Conservation (phyloP, 768 basidiomycete species). For the Naganishia vaughanmartiniae region DNA sequence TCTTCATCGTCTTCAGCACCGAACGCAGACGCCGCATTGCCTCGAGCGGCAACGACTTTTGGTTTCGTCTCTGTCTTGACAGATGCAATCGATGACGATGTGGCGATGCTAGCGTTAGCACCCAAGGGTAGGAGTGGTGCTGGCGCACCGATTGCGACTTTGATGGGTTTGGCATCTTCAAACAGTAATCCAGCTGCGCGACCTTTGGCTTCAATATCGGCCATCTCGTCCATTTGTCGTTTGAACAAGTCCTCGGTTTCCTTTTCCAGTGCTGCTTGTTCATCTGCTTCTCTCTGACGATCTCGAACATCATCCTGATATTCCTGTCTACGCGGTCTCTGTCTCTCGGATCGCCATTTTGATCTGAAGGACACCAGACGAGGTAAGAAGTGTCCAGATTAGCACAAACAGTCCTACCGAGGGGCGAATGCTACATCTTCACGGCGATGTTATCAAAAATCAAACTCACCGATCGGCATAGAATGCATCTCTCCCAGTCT, state of each 20-base stretch:
- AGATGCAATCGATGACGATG: neutral
- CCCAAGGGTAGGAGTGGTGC: constrained; percentile 56
- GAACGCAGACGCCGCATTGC: constrained; percentile 61
- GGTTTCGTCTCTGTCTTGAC: constrained; percentile 53
- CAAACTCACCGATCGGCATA: constrained; percentile 77
- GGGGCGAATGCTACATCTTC: neutral
- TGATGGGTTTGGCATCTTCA: constrained; percentile 87
- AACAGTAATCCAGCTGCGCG: constrained; percentile 83
- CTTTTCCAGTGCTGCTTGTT: constrained; percentile 77
- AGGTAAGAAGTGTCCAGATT: neutral
- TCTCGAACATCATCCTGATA: constrained; percentile 76
- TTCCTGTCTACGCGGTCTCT: constrained; percentile 69
- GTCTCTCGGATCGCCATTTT: constrained; percentile 79
- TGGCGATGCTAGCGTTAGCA: constrained; percentile 42
- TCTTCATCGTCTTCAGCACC: constrained; percentile 83
- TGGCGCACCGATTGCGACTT: constrained; percentile 63
- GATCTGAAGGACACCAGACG: constrained; percentile 54
- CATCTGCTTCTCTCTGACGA: constrained; percentile 74
- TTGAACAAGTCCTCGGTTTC: constrained; percentile 94
- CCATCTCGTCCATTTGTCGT: constrained; percentile 93
- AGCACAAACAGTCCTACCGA: neutral
- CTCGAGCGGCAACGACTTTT: constrained; percentile 48
- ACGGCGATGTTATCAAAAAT: constrained; percentile 13
- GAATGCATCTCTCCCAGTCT: constrained; percentile 87
- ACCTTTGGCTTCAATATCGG: constrained; percentile 83